Conservation (phyloP, 1,284 basidiomycete genomes). For the Irpex sp. region DNA sequence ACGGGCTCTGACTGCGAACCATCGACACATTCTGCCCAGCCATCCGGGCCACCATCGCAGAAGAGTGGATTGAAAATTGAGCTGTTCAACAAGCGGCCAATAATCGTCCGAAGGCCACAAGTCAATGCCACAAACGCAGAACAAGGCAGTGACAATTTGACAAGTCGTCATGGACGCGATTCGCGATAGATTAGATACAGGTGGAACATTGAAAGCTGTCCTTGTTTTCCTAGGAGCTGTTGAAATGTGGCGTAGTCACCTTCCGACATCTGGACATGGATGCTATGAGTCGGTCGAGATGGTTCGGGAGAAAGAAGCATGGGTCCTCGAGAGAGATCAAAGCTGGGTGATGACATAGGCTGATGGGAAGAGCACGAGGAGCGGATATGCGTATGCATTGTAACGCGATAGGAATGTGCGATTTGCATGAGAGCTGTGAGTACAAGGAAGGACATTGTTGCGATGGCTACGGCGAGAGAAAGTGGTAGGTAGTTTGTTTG, state of each 20-base stretch:
- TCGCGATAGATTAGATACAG: background rate
- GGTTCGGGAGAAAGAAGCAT: background rate
- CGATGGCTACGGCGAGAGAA: slow-evolving; percentile 16
- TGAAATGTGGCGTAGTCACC: background rate
- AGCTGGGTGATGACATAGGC: background rate
- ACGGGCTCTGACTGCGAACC: background rate
- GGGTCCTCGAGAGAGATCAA: background rate
- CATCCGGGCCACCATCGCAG: background rate
- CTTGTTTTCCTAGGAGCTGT: background rate
- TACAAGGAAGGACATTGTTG: slow-evolving; percentile 18
- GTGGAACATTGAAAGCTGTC: background rate
- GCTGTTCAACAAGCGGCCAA: background rate
- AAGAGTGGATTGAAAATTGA: background rate
- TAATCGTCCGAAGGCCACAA: background rate
- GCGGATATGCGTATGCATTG: background rate
- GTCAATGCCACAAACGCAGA: background rate
- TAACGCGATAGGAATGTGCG: background rate
- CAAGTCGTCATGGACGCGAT: background rate
- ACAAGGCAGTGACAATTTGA: background rate
- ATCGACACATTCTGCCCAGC: too few species aligned
- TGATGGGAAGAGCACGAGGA: background rate
- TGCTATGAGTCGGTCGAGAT: background rate
- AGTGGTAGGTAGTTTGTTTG: background rate
- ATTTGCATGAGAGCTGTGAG: background rate
- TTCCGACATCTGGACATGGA: background rate